Base-by-base conservation (phyloP, 306 rosid species). In the Urtica urens region DNA sequence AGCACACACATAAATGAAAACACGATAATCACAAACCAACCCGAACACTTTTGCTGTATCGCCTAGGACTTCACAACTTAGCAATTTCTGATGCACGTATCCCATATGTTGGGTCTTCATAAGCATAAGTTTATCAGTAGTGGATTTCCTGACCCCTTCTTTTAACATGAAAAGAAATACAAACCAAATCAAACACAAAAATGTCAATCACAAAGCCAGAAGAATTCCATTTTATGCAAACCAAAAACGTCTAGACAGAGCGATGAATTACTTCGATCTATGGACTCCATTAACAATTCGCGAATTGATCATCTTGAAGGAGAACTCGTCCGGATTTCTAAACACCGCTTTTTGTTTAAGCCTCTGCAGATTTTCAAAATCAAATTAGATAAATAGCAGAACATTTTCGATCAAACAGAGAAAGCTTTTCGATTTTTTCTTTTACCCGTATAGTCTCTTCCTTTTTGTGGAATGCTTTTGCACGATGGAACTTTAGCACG, bases 81-180 rank as follows among this genome's bases (percentile, higher is more conserved):
- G 94, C 58, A 65, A 16, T 63, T 76, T 81, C 65, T 72, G 93
- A 59, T 81, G 83, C 51, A 84, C 53, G 62, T 88, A 88, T 33
- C 90, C 93, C 10, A 72, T 75, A 67, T 83, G 93, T 51, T 81
- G 95, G 28, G 90, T 74, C 71, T 83, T 83, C 93, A 88, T 84
- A 50, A 84, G 62, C 68, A 74, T 53, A 26, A 84, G 79, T 62
- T 81, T 82, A 23, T 84, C 97, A 3, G 76, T 65, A 57, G 69
- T 76, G 15, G 81, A 81, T 67, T 78, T 83, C 61, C 78, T 76
- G 12, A 80, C 90, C 45, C 72, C 67, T 66, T 72, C 78, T 94
- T 87, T 41, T 12, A 51, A 31, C 18, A 66, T 23, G 38, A 21
- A n/a, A 50, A 34, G 34, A n/a, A n/a, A n/a, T n/a, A n/a, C n/a